Base-by-base conservation (phyloP, 805 yeast species). In the Sugiyamaella chiloensis region DNA sequence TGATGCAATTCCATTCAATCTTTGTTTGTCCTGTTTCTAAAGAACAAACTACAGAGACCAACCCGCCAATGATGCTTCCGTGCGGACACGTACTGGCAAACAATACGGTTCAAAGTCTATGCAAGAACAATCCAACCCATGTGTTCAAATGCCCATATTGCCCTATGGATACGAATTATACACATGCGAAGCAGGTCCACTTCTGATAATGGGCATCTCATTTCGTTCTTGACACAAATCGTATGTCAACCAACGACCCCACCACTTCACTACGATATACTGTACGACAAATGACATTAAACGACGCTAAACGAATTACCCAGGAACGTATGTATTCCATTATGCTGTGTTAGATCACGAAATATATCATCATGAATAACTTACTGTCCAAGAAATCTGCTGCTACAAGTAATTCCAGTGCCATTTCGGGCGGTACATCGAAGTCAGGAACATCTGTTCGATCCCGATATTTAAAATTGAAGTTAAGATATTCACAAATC, bases 361-460 rank as follows among this genome's bases (percentile, higher is more conserved):
- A 19, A 12, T 27, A n/a, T 21, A 12, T 24, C 27, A n/a, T n/a
- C n/a, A n/a, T n/a, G n/a, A n/a, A n/a, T n/a, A 24, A 50, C 51
- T 50, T 40, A 44, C 53, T 47, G 27, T 87, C 91, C 57, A 88
- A 68, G 62, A 79, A 91, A 62, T 93, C 99, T 1, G 98, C 96
- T 21, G 96, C 96, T 30, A 93, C 91, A 39, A 93, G 67, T 55
- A 91, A 69, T 62, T 93, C 98, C 52, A 91, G 70, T 0, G 98
- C 96, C 79, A 91, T 77, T 56, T 88, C 97, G 0, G 97, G 90
- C 1, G 98, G 96, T 2, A 93, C 80, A 30, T 85, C 85, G 65
- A 93, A 93, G 47, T 86, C 93, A 0, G 96, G 96, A 5, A 85
- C 78, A 42, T 78, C 82, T 3, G 77, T 79, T 5, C 49, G 56